These are phyloP conservation scores for Zygnema cylindricum DNA, from an alignment of 139 green algal genomes.

Conservation along the genomic window DNA sequence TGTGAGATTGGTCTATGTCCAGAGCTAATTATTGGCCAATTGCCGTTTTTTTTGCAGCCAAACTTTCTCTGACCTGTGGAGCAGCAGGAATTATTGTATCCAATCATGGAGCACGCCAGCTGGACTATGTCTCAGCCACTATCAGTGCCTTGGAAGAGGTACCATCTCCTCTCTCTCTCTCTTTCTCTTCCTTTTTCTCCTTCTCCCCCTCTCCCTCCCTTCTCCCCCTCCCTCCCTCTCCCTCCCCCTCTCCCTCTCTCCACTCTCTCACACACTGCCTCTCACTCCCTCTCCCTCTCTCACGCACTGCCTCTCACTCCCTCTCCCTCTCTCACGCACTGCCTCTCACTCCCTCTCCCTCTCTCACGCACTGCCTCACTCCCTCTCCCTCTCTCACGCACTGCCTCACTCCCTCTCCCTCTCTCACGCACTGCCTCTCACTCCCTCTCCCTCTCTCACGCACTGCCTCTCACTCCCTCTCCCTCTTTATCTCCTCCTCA, in stretches of 20 bases:
- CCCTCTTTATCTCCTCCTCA: neutral
- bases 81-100: conserved; percentile 71
- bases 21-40: too few species aligned
- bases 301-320: neutral
- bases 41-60: conserved; percentile 52
- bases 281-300: neutral
- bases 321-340: neutral
- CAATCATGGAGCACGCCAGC: conserved; percentile 88
- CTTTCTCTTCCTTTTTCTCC: neutral
- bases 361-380: too few species aligned
- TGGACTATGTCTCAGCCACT: conserved; percentile 80
- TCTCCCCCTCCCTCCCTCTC: neutral
- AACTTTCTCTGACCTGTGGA: conserved; percentile 44
- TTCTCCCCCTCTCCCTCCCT: neutral
- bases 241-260: neutral
- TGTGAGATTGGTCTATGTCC: too few species aligned
- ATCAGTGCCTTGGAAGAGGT: conserved; percentile 76
- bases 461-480: neutral
- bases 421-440: neutral
- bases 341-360: neutral
- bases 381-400: too few species aligned
- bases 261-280: neutral
- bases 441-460: neutral
- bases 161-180: neutral
- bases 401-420: neutral